A percentile compares a stretch with the other conserved stretches of the same genome.
phyloP scores from a whole-genome alignment of 345 rosid species.

The Psidium friedrichsthalianum region DNA sequence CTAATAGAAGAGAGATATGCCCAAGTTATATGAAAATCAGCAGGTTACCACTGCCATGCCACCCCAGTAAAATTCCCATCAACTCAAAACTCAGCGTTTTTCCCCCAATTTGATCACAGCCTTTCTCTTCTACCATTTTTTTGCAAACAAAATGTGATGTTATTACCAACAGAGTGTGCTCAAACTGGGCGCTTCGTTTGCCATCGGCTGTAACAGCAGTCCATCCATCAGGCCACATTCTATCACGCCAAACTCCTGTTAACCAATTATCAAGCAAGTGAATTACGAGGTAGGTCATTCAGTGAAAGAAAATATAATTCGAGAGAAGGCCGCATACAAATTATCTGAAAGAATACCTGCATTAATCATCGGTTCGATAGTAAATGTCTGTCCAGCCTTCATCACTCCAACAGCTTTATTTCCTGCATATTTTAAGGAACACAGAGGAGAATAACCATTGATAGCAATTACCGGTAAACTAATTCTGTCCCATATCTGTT shows the following conservation, averaged over 20 bases:
- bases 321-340: not conserved
- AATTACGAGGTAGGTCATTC: not conserved
- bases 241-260: slow-evolving; percentile 76
- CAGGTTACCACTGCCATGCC: not conserved
- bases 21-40: not conserved
- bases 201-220: slow-evolving; percentile 93
- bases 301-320: not conserved
- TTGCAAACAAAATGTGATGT: not conserved
- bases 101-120: not conserved
- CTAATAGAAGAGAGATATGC: not conserved
- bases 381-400: slow-evolving; percentile 95
- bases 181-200: slow-evolving; percentile 95
- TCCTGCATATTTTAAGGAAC: slow-evolving; percentile 47
- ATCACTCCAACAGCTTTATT: slow-evolving; percentile 96
- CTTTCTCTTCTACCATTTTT: not conserved
- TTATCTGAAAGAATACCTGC: slow-evolving; percentile 35
- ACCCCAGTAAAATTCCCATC: not conserved
- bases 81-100: not conserved
- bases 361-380: slow-evolving; percentile 98
- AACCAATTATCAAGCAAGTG: not conserved
- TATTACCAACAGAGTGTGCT: slow-evolving; percentile 86
- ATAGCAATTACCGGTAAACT: not conserved
- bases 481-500: not conserved
- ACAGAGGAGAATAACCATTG: not conserved
- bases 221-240: slow-evolving; percentile 99